Evolutionary conservation across 129 eudicot species (phyloP), one percentile per base, ranked within the genome.

Genomic region (Ambrosia trifida): DNA sequence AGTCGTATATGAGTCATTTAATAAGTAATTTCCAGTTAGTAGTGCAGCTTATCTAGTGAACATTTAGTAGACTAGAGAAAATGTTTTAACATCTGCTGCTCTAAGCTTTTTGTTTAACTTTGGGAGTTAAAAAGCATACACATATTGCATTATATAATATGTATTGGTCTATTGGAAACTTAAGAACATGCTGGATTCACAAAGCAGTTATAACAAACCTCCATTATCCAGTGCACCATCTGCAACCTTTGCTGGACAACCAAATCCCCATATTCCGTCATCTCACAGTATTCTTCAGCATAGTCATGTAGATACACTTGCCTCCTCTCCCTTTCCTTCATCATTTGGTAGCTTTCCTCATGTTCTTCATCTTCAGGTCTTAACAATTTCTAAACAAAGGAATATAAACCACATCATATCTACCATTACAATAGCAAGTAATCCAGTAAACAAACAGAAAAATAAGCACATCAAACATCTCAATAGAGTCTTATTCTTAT

Each of bases 181-280:
- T 24, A 46, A 64, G 7, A 66, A 72, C 14, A 36, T 32, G 2
- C 7, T 46, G 12, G 28, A 24, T 35, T 40, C 2, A 7, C 44
- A 40, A 60, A 49, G 41, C 16, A 13, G 47, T 43, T 64, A 10
- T 32, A 28, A 31, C 76, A 18, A 66, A 94, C 98, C 97, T 94
- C 91, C 64, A 89, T 70, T 66, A 94, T 94, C 98, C 98, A 94
- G 56, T 89, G 86, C 40, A 85, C 96, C 97, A 94, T 94, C 54
- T 79, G 87, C 24, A 84, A 52, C 63, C 98, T 83, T 68, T 89
- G 95, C 72, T 87, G 92, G 65, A 85, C 75, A 72, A 94, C 82
- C 53, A 89, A 79, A 11, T 83, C 80, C 14, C 98, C 95, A 63
- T 78, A 85, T 38, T 78, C 84, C 64, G 88, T 85, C 50, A 57